Evolutionary conservation across 2,329 filamentous ascomycete genomes (phyloP).

Genomic region (Thelonectria rubi): DNA sequence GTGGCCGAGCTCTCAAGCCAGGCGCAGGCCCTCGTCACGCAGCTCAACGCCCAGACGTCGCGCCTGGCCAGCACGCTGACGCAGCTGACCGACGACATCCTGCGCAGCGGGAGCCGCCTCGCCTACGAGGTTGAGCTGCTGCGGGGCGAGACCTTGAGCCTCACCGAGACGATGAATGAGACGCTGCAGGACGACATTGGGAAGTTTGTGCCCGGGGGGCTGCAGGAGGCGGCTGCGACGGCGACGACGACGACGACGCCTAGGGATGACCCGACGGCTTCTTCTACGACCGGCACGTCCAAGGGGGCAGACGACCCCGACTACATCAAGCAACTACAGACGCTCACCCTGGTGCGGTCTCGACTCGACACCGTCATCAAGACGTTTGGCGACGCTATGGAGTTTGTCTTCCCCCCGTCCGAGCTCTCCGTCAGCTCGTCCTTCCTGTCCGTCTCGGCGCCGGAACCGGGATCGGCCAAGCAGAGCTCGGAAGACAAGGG

Average conservation of each 20-base stretch:
- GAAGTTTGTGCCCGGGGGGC: conserved; percentile 71
- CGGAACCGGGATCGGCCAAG: conserved; percentile 71
- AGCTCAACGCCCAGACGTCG: conserved; percentile 88
- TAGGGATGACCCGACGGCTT: conserved; percentile 34
- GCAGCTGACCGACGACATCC: conserved; percentile 91
- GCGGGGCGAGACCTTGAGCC: conserved; percentile 84
- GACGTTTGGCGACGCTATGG: conserved; percentile 94
- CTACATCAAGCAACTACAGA: conserved; percentile 82
- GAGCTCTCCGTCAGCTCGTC: conserved; percentile 85
- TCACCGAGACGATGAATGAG: conserved; percentile 81
- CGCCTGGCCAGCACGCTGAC: conserved; percentile 83
- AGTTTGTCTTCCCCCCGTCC: conserved; percentile 90
- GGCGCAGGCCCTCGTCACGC: conserved; percentile 84
- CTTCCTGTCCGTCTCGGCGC: conserved; percentile 89
- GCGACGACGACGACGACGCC: conserved; percentile 4
- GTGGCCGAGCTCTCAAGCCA: conserved; percentile 78
- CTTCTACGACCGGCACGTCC: conserved; percentile 17
- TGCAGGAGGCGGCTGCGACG: conserved; percentile 48
- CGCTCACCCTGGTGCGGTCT: conserved; percentile 80
- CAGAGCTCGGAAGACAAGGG: conserved; percentile 86
- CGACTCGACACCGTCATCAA: conserved; percentile 91
- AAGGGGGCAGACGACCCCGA: conserved; percentile 60
- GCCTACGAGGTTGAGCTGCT: conserved; percentile 95
- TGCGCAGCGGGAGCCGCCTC: conserved; percentile 85
- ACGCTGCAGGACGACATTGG: conserved; percentile 75